Percentiles rank a stretch among this genome's conserved stretches.
Conservation (phyloP, 78 protist species). For the Tieghemostelium lacteum region DNA sequence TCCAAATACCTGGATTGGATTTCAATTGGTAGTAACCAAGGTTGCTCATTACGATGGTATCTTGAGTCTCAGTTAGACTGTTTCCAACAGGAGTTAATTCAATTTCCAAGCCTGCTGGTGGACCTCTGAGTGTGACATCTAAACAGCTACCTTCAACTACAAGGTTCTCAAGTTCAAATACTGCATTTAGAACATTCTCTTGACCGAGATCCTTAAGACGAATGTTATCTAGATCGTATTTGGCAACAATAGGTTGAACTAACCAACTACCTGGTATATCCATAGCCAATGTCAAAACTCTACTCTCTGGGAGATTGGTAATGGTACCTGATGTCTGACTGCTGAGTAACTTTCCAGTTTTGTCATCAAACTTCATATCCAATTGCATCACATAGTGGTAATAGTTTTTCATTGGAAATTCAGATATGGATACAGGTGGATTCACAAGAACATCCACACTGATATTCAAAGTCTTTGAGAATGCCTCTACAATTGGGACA, state of each 20-base stretch:
- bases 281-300: conserved; percentile 74
- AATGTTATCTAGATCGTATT: conserved; percentile 82
- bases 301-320: conserved; percentile 39
- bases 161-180: conserved; percentile 57
- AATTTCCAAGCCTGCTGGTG: conserved; percentile 54
- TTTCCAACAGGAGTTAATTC: background rate
- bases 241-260: conserved; percentile 62
- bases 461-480: conserved; percentile 26
- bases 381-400: conserved; percentile 44
- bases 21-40: conserved; percentile 94
- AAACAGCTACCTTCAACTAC: conserved; percentile 51
- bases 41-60: conserved; percentile 81
- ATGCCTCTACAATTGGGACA: conserved; percentile 43
- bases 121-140: conserved; percentile 2
- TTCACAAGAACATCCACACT: conserved; percentile 45
- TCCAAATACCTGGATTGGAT: conserved; percentile 91
- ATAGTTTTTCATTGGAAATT: conserved; percentile 59
- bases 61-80: background rate
- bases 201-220: conserved; percentile 70
- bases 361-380: background rate
- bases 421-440: conserved; percentile 35
- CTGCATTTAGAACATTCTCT: conserved; percentile 43
- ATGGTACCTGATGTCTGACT: conserved; percentile 33
- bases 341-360: background rate
- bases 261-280: conserved; percentile 77